Percentiles rank a stretch among this genome's conserved stretches.
phyloP scores from a whole-genome alignment of 306 rosid species.

The Quillaja saponaria region DNA sequence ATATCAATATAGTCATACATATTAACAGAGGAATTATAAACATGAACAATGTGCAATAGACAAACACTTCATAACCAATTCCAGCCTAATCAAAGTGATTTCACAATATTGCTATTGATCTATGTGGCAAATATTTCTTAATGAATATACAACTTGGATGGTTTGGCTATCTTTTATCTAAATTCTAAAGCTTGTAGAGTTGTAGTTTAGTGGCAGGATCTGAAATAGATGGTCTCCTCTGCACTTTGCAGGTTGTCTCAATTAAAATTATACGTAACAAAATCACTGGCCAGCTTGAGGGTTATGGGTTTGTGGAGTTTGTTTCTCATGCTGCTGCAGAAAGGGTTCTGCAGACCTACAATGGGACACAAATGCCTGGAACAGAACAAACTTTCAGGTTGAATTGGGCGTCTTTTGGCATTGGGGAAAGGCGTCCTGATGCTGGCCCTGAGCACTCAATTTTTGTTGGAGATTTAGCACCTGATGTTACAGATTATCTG shows the following conservation, averaged over 20 bases:
- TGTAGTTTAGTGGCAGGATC: too few relatives aligned
- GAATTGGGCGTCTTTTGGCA: constrained; percentile 93
- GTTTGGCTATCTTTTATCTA: too few relatives aligned
- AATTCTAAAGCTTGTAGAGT: too few relatives aligned
- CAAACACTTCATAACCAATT: too few relatives aligned
- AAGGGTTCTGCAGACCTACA: constrained; percentile 69
- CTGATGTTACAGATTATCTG: constrained; percentile 84
- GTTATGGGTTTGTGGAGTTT: constrained; percentile 88
- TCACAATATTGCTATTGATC: too few relatives aligned
- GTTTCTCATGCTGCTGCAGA: constrained; percentile 86
- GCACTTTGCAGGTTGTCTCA: constrained; percentile 54
- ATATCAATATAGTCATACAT: too few relatives aligned
- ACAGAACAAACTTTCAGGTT: constrained; percentile 77
- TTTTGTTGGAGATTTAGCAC: constrained; percentile 89
- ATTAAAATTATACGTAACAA: constrained; percentile 89
- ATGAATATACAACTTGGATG: too few relatives aligned
- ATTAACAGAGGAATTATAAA: too few relatives aligned
- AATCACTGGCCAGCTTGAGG: constrained; percentile 81
- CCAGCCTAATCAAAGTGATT: too few relatives aligned
- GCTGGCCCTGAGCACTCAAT: constrained; percentile 88
- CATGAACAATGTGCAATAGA: too few relatives aligned
- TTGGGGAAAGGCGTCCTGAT: constrained; percentile 83
- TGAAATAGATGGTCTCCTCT: too few relatives aligned
- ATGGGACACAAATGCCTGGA: constrained; percentile 87
- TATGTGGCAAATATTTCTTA: too few relatives aligned